phyloP scores from a whole-genome alignment of 768 basidiomycete genomes.

The Leccinum rimulosum region DNA sequence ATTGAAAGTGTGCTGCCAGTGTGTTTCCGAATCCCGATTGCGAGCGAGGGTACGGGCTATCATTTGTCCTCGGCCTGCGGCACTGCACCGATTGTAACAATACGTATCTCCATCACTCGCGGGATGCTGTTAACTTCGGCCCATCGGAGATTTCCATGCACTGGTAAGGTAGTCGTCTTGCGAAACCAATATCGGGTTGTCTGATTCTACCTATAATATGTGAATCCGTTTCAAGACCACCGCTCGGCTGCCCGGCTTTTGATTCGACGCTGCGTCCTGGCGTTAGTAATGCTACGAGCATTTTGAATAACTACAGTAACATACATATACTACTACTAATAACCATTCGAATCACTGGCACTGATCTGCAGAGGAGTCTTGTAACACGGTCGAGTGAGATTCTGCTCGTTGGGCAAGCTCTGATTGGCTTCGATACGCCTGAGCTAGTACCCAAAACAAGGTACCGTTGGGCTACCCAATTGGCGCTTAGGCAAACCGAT shows the following conservation, averaged over 20 bases:
- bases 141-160: too few species aligned
- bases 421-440: too few species aligned
- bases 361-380: too few species aligned
- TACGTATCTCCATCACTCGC: neutral
- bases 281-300: neutral
- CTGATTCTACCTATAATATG: neutral
- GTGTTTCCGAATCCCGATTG: neutral
- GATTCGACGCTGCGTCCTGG: neutral
- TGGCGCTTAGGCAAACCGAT: too few species aligned
- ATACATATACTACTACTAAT: neutral
- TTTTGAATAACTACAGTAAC: neutral
- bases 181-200: too few species aligned
- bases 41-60: neutral
- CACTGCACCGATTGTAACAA: neutral
- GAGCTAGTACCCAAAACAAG: too few species aligned
- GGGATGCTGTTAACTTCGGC: neutral
- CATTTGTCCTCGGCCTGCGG: neutral
- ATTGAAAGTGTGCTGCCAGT: neutral
- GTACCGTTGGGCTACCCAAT: too few species aligned
- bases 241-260: neutral
- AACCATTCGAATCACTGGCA: too few species aligned
- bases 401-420: too few species aligned
- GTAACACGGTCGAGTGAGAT: too few species aligned
- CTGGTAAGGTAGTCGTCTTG: neutral
- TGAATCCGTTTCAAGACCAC: neutral